A percentile compares a stretch with the other conserved stretches of the same genome.
Conservation (phyloP, 2,329 filamentous ascomycete species). For the Penicillium sp. region DNA sequence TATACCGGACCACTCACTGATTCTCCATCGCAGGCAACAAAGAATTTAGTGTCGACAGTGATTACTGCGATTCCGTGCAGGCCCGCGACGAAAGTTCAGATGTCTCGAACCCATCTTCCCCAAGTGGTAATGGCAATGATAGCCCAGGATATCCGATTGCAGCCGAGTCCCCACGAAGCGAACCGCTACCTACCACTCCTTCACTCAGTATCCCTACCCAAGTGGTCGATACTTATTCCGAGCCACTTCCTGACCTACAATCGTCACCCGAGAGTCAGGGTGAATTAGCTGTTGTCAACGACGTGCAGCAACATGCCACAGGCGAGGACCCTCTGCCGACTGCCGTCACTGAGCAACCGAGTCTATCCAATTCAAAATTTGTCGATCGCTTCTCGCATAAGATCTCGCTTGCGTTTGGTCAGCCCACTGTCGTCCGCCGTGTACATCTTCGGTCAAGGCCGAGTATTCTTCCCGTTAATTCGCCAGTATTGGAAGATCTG, state of each 20-base stretch:
- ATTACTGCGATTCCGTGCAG: slow-evolving; percentile 7
- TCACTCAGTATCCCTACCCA: background rate
- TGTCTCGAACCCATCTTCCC: background rate
- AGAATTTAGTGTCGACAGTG: slow-evolving; percentile 8
- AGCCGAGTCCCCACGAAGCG: slow-evolving; percentile 2
- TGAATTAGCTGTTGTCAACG: background rate
- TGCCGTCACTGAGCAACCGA: slow-evolving; percentile 12
- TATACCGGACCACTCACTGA: background rate
- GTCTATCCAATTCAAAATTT: slow-evolving; percentile 27
- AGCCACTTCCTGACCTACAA: background rate
- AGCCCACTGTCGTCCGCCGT: slow-evolving; percentile 41
- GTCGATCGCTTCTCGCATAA: slow-evolving; percentile 35
- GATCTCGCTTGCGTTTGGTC: slow-evolving; percentile 38
- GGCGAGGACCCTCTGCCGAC: background rate
- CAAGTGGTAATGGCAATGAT: background rate
- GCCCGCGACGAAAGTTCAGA: background rate
- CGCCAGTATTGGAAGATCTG: slow-evolving; percentile 8
- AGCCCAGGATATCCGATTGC: background rate
- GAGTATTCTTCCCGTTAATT: slow-evolving; percentile 25
- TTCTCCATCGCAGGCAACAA: slow-evolving; percentile 13
- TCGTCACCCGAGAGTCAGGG: background rate
- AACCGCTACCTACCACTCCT: slow-evolving; percentile 4
- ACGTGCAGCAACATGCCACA: background rate
- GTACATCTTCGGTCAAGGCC: slow-evolving; percentile 33
- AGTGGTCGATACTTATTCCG: background rate